Evolutionary conservation across 2,329 filamentous ascomycete species (phyloP).

Genomic region (Neopestalotiopsis sp.): DNA sequence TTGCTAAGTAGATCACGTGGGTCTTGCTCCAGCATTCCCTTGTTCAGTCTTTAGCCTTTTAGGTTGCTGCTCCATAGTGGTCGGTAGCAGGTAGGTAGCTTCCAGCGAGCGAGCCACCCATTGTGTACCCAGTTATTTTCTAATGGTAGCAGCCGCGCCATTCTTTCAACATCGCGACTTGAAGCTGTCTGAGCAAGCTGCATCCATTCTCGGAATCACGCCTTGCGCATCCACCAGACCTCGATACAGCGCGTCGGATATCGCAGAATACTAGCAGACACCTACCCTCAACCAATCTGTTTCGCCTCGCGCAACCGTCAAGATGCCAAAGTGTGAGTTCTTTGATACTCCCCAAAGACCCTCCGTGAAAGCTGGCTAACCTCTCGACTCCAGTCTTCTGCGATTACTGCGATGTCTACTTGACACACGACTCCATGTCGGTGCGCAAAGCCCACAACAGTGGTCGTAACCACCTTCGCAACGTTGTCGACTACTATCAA

Average conservation of each 20-base stretch:
- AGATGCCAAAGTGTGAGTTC: slow-evolving; percentile 86
- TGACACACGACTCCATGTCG: slow-evolving; percentile 99
- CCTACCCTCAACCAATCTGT: background rate
- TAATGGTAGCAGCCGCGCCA: background rate
- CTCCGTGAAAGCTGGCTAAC: slow-evolving; percentile 39
- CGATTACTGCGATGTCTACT: slow-evolving; percentile 99
- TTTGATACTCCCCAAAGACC: slow-evolving; percentile 17
- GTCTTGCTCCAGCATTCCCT: background rate
- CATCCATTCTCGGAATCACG: background rate
- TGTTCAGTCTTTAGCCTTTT: background rate
- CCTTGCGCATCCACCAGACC: too few species aligned
- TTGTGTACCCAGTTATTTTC: slow-evolving; percentile 9
- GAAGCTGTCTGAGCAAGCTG: slow-evolving; percentile 1
- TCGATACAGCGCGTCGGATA: background rate
- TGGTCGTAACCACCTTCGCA: slow-evolving; percentile 94
- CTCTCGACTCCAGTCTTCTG: slow-evolving; percentile 68
- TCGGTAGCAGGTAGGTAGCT: background rate
- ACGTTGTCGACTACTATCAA: slow-evolving; percentile 98
- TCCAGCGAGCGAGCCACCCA: background rate
- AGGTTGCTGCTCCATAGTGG: background rate
- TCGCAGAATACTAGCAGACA: background rate
- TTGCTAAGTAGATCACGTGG: slow-evolving; percentile 2
- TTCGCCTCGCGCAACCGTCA: slow-evolving; percentile 37
- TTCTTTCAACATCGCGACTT: slow-evolving; percentile 6
- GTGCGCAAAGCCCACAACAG: slow-evolving; percentile 98